phyloP scores from a whole-genome alignment of 2,329 filamentous ascomycete genomes.

The Monosporascus sp. region DNA sequence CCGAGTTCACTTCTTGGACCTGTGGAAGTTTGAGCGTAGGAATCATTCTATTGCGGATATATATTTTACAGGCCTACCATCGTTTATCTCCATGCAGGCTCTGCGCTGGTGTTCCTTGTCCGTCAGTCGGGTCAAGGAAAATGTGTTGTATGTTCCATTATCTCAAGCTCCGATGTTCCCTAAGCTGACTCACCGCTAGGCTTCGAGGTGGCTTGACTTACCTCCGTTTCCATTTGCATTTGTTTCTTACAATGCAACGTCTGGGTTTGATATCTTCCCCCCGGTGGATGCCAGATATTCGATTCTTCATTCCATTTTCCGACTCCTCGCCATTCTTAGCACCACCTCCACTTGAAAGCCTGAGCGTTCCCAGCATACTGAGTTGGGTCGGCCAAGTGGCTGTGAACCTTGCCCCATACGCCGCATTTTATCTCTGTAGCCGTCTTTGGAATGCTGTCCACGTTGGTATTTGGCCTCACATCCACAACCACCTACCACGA shows the following conservation, averaged over 20 bases:
- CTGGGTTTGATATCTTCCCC: constrained; percentile 40
- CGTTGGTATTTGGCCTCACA: constrained; percentile 31
- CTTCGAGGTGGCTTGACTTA: constrained; percentile 28
- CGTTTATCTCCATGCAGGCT: constrained; percentile 28
- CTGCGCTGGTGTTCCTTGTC: constrained; percentile 24
- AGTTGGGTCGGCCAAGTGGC: constrained; percentile 38
- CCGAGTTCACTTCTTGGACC: constrained; percentile 41
- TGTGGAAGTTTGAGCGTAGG: constrained; percentile 30
- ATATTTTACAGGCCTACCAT: constrained; percentile 35
- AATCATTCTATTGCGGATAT: constrained; percentile 29
- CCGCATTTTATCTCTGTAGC: constrained; percentile 40
- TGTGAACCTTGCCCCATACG: constrained; percentile 41
- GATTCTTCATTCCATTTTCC: constrained; percentile 52
- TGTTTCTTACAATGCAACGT: constrained; percentile 49
- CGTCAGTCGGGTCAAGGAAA: constrained; percentile 11
- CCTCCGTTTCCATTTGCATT: constrained; percentile 43
- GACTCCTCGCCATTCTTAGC: constrained; percentile 43
- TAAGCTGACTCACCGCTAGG: constrained; percentile 8
- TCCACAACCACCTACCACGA: constrained; percentile 35
- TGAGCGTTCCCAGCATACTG: constrained; percentile 33
- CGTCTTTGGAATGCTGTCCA: constrained; percentile 32
- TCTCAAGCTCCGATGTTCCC: constrained; percentile 7
- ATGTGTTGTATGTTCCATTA: constrained; percentile 18
- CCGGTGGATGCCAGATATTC: constrained; percentile 37
- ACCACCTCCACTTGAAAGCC: constrained; percentile 36